phyloP scores from a whole-genome alignment of 768 basidiomycete species.

The Mycena pura region DNA sequence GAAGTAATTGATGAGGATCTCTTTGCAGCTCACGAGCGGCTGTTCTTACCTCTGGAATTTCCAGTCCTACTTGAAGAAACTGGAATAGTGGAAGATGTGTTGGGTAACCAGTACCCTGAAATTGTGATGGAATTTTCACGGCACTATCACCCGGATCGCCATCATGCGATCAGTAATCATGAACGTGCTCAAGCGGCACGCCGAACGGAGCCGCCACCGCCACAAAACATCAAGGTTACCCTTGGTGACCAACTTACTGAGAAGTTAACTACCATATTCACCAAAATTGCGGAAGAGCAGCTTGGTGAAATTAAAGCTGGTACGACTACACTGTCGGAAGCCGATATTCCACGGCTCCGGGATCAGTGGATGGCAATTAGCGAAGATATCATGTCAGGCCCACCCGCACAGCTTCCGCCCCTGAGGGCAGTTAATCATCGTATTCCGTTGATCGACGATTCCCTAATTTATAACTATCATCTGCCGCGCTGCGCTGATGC shows the following conservation, averaged over 20 bases:
- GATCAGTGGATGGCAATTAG: constrained; percentile 1
- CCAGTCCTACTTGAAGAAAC: neutral
- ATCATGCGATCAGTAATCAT: no score
- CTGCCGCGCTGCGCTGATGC: no score
- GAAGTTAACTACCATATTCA: neutral
- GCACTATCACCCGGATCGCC: no score
- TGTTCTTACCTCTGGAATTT: neutral
- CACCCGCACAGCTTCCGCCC: no score
- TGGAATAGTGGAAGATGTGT: neutral
- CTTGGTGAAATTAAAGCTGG: neutral
- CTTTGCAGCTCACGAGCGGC: neutral
- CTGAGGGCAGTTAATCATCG: neutral
- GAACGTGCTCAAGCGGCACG: no score
- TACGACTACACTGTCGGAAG: neutral
- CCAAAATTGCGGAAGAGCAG: neutral
- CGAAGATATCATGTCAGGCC: neutral
- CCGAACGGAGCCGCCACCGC: no score
- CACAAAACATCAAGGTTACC: no score
- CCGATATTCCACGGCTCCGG: neutral
- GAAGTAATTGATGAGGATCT: neutral
- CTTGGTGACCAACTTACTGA: neutral
- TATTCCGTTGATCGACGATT: neutral
- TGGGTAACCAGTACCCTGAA: neutral
- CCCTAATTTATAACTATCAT: neutral
- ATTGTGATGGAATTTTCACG: constrained; percentile 9